phyloP scores from a whole-genome alignment of 148 eudicot genomes.

The Spergularia marina region DNA sequence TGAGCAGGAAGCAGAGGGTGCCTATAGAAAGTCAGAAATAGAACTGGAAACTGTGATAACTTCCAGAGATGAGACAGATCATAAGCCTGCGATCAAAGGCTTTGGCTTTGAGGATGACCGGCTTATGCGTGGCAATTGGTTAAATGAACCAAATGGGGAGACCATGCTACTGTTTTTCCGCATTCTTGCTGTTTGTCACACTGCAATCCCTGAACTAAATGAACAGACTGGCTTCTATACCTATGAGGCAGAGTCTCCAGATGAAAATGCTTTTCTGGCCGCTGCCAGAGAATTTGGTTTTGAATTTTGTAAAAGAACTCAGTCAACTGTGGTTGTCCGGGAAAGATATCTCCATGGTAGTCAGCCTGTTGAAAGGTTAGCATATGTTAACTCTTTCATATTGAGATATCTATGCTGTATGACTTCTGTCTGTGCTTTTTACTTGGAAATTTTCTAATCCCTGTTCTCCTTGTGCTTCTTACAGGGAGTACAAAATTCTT shows the following conservation, averaged over 20 bases:
- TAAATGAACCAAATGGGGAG: conserved; percentile 59
- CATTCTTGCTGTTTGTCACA: conserved; percentile 85
- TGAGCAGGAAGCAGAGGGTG: conserved; percentile 35
- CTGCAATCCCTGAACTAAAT: conserved; percentile 85
- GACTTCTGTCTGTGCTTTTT: neutral
- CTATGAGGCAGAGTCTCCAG: conserved; percentile 97
- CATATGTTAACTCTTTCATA: conserved; percentile 1
- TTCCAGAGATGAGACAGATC: conserved; percentile 44
- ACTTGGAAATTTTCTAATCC: neutral
- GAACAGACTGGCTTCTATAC: conserved; percentile 62
- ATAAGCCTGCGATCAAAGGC: conserved; percentile 57
- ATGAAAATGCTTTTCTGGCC: conserved; percentile 91
- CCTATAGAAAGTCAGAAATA: conserved; percentile 44
- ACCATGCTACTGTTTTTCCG: conserved; percentile 60
- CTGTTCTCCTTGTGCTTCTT: conserved; percentile 2
- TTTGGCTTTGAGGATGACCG: conserved; percentile 83
- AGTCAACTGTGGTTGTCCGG: conserved; percentile 68
- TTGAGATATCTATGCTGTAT: neutral
- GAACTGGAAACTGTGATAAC: conserved; percentile 71
- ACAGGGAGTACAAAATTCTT: conserved; percentile 90
- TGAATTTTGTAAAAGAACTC: conserved; percentile 79
- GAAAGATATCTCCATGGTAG: conserved; percentile 56
- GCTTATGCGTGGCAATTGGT: conserved; percentile 71
- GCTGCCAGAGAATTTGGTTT: conserved; percentile 98
- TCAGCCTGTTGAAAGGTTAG: conserved; percentile 73